These are phyloP conservation scores for Coniochaeta pulveracea DNA, from an alignment of 2,329 filamentous ascomycete genomes.

Conservation along the genomic window DNA sequence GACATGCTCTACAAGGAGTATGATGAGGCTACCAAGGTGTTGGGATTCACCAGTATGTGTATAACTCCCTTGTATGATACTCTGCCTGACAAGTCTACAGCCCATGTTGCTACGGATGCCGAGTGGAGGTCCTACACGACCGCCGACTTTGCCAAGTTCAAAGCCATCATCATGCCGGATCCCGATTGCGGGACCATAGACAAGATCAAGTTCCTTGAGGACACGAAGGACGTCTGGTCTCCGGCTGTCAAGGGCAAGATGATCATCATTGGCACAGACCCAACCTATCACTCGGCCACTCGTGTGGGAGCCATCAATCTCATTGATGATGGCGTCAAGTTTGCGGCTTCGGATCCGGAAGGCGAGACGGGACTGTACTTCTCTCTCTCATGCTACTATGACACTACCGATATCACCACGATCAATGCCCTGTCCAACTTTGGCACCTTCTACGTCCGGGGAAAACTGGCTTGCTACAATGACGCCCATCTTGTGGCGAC, in stretches of 20 bases:
- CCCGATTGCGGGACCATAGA: slow-evolving; percentile 18
- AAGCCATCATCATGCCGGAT: slow-evolving; percentile 31
- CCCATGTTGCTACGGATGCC: slow-evolving; percentile 13
- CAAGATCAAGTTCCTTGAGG: slow-evolving; percentile 23
- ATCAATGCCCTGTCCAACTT: slow-evolving; percentile 19
- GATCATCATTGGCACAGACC: slow-evolving; percentile 28
- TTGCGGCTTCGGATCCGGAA: slow-evolving; percentile 18
- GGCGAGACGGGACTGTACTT: slow-evolving; percentile 28
- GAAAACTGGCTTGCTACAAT: slow-evolving; percentile 26
- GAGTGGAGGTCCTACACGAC: slow-evolving; percentile 26
- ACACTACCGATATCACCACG: slow-evolving; percentile 10
- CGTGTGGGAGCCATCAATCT: slow-evolving; percentile 20
- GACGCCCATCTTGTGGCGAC: slow-evolving; percentile 26
- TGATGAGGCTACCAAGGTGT: slow-evolving; percentile 8
- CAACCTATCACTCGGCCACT: slow-evolving; percentile 18
- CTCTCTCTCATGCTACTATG: slow-evolving; percentile 30
- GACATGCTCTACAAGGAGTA: slow-evolving; percentile 11
- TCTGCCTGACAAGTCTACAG: slow-evolving; percentile 6
- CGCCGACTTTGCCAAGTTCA: slow-evolving; percentile 29
- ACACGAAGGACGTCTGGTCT: slow-evolving; percentile 26
- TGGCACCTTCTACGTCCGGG: slow-evolving; percentile 26
- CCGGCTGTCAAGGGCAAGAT: slow-evolving; percentile 28
- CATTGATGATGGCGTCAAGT: slow-evolving; percentile 25
- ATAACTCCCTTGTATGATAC: background rate
- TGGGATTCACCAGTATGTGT: slow-evolving; percentile 10